A percentile compares a stretch with the other conserved stretches of the same genome.
Conservation (phyloP, 441 rosid genomes). For the Syzygium syzygioides region DNA sequence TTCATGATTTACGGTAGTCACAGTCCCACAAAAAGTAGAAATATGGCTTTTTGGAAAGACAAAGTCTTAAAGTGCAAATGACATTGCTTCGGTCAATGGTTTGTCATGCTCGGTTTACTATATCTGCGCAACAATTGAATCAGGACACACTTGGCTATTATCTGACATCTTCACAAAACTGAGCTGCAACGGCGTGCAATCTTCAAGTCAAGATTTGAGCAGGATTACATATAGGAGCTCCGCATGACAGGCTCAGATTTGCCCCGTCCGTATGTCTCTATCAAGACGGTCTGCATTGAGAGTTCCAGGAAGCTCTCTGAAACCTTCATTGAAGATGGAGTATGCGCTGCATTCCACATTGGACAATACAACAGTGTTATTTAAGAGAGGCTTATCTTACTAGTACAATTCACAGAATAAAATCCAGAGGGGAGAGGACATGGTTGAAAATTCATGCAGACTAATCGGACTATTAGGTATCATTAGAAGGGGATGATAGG, state of each 20-base stretch:
- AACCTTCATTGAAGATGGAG: slow-evolving; percentile 86
- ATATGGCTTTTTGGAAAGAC: not conserved
- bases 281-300: slow-evolving; percentile 79
- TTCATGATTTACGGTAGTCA: not conserved
- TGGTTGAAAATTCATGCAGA: not conserved
- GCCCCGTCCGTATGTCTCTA: slow-evolving; percentile 75
- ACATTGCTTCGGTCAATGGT: not conserved
- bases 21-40: not conserved
- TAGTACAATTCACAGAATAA: not conserved
- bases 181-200: not conserved
- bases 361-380: not conserved
- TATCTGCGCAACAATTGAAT: not conserved
- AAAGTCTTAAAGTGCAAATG: not conserved
- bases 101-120: not conserved
- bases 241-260: slow-evolving; percentile 31
- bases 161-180: not conserved
- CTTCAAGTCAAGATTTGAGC: not conserved
- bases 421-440: not conserved
- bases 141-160: not conserved
- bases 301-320: slow-evolving; percentile 92
- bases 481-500: not conserved
- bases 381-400: not conserved
- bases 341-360: slow-evolving; percentile 52
- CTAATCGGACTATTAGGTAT: not conserved
- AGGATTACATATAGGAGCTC: not conserved